A percentile compares a stretch with the other conserved stretches of the same genome.
These are phyloP conservation scores for Coriolopsis trogii DNA, from an alignment of 1,284 basidiomycete species.

Conservation along the genomic window DNA sequence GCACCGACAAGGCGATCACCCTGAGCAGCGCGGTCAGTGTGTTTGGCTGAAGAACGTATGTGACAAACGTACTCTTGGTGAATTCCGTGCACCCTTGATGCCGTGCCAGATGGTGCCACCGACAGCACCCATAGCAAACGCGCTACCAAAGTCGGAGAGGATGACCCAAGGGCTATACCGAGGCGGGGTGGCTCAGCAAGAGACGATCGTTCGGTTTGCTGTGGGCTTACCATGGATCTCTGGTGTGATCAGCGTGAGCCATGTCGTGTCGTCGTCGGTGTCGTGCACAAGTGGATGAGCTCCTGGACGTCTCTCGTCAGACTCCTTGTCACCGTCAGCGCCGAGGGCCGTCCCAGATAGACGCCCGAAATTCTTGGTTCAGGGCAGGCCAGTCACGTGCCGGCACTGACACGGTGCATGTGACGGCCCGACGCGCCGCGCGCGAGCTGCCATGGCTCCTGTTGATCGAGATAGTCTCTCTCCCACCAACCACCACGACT, in stretches of 20 bases:
- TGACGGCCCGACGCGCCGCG: slow-evolving; percentile 32
- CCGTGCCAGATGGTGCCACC: slow-evolving; percentile 99
- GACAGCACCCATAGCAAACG: slow-evolving; percentile 94
- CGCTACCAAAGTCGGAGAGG: slow-evolving; percentile 97
- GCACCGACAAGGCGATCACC: slow-evolving; percentile 95
- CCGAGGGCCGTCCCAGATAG: background rate
- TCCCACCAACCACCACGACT: slow-evolving; percentile 28
- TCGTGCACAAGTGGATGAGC: slow-evolving; percentile 22
- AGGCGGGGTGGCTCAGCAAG: background rate
- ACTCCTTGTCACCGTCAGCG: slow-evolving; percentile 1
- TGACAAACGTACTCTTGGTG: slow-evolving; percentile 74
- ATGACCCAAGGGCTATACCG: slow-evolving; percentile 95
- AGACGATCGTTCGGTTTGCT: no score
- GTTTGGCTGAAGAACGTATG: background rate
- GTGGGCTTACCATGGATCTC: slow-evolving; percentile 89
- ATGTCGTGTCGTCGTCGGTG: slow-evolving; percentile 41
- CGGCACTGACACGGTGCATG: slow-evolving; percentile 29
- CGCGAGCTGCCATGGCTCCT: slow-evolving; percentile 23
- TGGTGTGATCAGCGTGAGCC: slow-evolving; percentile 89
- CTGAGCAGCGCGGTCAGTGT: slow-evolving; percentile 40
- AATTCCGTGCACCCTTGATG: slow-evolving; percentile 97
- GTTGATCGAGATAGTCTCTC: slow-evolving; percentile 18
- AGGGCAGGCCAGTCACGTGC: slow-evolving; percentile 32
- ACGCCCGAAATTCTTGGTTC: slow-evolving; percentile 28
- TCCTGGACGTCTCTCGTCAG: slow-evolving; percentile 18